Evolutionary conservation across 345 rosid genomes (phyloP).

Genomic region (Physaria fendleri): DNA sequence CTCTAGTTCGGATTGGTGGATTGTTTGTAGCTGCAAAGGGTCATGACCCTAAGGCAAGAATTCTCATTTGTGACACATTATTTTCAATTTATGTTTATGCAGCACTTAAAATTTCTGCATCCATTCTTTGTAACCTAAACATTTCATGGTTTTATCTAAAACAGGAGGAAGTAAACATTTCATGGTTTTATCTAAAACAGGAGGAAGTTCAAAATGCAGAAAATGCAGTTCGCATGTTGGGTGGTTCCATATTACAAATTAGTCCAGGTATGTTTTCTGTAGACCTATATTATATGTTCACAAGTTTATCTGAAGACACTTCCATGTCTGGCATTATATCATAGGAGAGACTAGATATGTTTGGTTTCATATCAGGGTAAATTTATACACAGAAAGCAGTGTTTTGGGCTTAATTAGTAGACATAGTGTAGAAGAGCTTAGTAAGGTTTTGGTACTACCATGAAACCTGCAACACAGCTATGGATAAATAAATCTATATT

Average conservation of each 20-base stretch:
- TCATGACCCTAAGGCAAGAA: conserved; percentile 73
- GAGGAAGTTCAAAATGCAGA: conserved; percentile 65
- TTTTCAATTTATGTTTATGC: background rate
- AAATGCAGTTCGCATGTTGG: conserved; percentile 66
- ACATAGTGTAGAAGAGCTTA: background rate
- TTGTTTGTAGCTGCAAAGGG: conserved; percentile 95
- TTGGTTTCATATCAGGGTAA: background rate
- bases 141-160: background rate
- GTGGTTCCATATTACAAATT: conserved; percentile 57
- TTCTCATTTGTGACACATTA: background rate
- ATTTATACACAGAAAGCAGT: background rate
- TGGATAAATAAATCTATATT: background rate
- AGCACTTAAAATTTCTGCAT: background rate
- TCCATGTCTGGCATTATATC: background rate
- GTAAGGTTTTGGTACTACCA: background rate
- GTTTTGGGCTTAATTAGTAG: background rate
- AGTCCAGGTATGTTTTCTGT: conserved; percentile 40
- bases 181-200: conserved; percentile 27
- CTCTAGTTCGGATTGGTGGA: conserved; percentile 90
- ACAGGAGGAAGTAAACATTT: conserved; percentile 31
- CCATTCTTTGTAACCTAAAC: background rate
- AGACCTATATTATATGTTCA: background rate
- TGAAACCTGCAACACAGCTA: background rate
- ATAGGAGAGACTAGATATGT: background rate
- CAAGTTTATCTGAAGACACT: conserved; percentile 1